Percentiles rank a stretch among this genome's conserved stretches.
phyloP scores from a whole-genome alignment of 2,329 filamentous ascomycete genomes.

The Hypoxylon sp. region DNA sequence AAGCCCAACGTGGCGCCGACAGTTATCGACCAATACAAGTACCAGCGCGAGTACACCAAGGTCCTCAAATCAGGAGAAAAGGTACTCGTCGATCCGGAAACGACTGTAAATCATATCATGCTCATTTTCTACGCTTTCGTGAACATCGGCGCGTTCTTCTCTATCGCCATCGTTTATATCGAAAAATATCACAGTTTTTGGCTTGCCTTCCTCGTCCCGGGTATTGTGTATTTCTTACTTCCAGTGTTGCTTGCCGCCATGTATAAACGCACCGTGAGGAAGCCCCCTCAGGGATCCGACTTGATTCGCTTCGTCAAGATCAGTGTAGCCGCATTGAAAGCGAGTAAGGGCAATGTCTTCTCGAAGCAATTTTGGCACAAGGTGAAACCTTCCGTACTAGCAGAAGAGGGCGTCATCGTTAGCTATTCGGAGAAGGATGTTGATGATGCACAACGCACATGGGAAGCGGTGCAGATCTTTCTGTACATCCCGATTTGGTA shows the following conservation, averaged over 20 bases:
- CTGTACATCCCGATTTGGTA: slow-evolving; percentile 60
- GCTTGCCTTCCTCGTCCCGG: slow-evolving; percentile 64
- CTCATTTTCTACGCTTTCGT: slow-evolving; percentile 57
- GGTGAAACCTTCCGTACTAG: slow-evolving; percentile 69
- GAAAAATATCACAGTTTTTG: slow-evolving; percentile 75
- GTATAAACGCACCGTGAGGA: slow-evolving; percentile 69
- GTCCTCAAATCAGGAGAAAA: slow-evolving; percentile 61
- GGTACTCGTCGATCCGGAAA: slow-evolving; percentile 64
- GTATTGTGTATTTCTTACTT: slow-evolving; percentile 69
- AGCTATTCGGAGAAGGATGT: slow-evolving; percentile 77
- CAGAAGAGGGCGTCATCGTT: slow-evolving; percentile 65
- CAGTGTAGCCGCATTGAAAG: slow-evolving; percentile 67
- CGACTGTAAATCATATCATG: slow-evolving; percentile 62
- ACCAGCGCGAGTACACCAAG: slow-evolving; percentile 60
- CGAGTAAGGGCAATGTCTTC: slow-evolving; percentile 66
- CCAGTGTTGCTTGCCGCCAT: slow-evolving; percentile 71
- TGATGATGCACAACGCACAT: slow-evolving; percentile 72
- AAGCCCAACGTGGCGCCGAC: slow-evolving; percentile 71
- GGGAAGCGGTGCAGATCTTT: slow-evolving; percentile 60
- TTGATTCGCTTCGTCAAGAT: slow-evolving; percentile 72
- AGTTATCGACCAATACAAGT: slow-evolving; percentile 61
- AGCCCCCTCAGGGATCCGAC: slow-evolving; percentile 76
- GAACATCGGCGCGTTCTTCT: slow-evolving; percentile 67
- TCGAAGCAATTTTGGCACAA: slow-evolving; percentile 71
- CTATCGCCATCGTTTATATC: slow-evolving; percentile 70